phyloP scores from a whole-genome alignment of 176 grass and related monocot species.

The Guadua angustifolia region DNA sequence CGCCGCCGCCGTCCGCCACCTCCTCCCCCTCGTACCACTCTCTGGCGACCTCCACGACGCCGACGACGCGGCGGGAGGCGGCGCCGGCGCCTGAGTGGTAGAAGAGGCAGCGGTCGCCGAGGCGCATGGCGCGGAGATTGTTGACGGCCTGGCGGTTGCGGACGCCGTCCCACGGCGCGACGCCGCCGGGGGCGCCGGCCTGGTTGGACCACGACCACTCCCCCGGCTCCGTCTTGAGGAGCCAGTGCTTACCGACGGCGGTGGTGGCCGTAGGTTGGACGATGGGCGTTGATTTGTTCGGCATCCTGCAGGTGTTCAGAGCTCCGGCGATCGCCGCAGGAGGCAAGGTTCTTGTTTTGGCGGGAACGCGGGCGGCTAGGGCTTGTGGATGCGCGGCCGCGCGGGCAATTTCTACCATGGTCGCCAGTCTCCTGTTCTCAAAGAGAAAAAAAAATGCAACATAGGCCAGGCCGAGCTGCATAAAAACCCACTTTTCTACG shows the following conservation, averaged over 20 bases:
- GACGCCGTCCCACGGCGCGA: slow-evolving; percentile 85
- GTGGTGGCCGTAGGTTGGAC: background rate
- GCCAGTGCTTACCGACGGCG: slow-evolving; percentile 48
- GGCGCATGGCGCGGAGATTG: slow-evolving; percentile 72
- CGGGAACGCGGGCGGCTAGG: slow-evolving; percentile 41
- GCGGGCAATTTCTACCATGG: background rate
- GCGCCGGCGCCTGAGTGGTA: slow-evolving; percentile 77
- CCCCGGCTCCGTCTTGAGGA: slow-evolving; percentile 80
- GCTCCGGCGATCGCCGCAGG: slow-evolving; percentile 38
- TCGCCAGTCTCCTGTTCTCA: background rate
- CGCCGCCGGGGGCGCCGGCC: slow-evolving; percentile 52
- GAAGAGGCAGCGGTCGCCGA: slow-evolving; percentile 70
- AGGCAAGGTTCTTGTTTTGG: slow-evolving; percentile 34
- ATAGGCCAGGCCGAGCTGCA: background rate
- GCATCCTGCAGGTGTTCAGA: slow-evolving; percentile 36
- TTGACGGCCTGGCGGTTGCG: slow-evolving; percentile 80
- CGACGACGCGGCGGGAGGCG: slow-evolving; percentile 63
- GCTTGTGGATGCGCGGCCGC: slow-evolving; percentile 15
- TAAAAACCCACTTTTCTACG: background rate
- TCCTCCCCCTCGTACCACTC: slow-evolving; percentile 60
- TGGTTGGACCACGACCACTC: slow-evolving; percentile 97
- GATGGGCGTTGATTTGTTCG: slow-evolving; percentile 35
- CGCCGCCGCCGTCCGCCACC: slow-evolving; percentile 41
- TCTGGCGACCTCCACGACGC: slow-evolving; percentile 64
- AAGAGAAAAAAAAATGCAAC: background rate